Percentiles rank a stretch among this genome's conserved stretches.
Conservation (phyloP, 2,329 filamentous ascomycete species). For the Lachnellula arida region DNA sequence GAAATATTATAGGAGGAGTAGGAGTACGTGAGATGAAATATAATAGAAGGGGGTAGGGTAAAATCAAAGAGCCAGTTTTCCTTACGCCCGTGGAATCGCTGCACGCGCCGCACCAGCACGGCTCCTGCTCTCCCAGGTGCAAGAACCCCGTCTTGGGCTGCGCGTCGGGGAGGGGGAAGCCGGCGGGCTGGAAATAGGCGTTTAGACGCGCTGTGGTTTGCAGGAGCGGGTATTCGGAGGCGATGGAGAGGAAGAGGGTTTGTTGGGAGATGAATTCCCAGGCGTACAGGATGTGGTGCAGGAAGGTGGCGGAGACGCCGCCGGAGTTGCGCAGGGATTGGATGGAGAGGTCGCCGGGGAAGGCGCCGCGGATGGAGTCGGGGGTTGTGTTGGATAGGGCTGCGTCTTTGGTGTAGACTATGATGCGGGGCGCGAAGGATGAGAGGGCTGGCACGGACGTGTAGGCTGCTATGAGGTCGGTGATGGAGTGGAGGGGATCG, state of each 20-base stretch:
- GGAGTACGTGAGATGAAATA: too few species aligned
- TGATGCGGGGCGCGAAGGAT: constrained; percentile 15
- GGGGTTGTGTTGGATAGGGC: constrained; percentile 7
- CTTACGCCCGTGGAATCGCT: constrained; percentile 35
- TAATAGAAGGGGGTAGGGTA: too few species aligned
- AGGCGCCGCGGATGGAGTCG: constrained; percentile 2
- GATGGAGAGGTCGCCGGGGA: constrained; percentile 18
- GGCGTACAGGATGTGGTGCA: constrained; percentile 40
- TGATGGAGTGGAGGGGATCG: constrained; percentile 18
- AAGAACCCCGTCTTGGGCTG: constrained; percentile 39
- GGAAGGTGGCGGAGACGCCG: constrained; percentile 42
- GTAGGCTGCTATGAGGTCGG: constrained; percentile 17
- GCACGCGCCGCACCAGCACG: constrained; percentile 38
- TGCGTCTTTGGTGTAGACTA: constrained; percentile 28
- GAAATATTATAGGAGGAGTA: too few species aligned
- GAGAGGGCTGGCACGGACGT: constrained; percentile 9
- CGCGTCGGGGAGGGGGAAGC: constrained; percentile 36
- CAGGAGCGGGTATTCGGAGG: constrained; percentile 4
- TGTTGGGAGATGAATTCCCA: constrained; percentile 42
- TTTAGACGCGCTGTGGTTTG: constrained; percentile 11
- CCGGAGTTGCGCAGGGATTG: constrained; percentile 36
- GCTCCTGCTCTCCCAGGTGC: constrained; percentile 36
- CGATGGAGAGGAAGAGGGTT: constrained; percentile 41
- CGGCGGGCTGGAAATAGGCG: constrained; percentile 26
- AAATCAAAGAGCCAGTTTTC: too few species aligned